phyloP scores from a whole-genome alignment of 371 early-diverging fungal genomes.

The Syncephalastrum monosporum region DNA sequence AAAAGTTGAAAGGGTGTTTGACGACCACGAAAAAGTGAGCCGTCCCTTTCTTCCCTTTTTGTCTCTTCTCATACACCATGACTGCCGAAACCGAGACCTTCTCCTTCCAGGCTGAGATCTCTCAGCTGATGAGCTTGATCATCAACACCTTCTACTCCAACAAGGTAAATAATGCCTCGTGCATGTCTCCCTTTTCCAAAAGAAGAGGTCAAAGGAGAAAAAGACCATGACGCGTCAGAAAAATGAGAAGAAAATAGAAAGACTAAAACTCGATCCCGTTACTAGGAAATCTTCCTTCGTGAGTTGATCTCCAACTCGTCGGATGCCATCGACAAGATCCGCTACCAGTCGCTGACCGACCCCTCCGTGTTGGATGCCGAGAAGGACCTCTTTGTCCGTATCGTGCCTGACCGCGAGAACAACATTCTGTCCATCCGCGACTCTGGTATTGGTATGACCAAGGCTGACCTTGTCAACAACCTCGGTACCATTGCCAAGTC shows the following conservation, averaged over 20 bases:
- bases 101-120: conserved; percentile 92
- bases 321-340: conserved; percentile 87
- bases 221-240: neutral
- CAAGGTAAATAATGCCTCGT: conserved; percentile 30
- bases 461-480: conserved; percentile 76
- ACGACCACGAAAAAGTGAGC: too few relatives aligned
- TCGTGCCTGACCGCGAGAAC: conserved; percentile 61
- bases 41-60: conserved; percentile 15
- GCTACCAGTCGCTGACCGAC: conserved; percentile 59
- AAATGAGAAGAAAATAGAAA: too few relatives aligned
- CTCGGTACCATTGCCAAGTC: conserved; percentile 89
- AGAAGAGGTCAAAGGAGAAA: neutral
- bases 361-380: conserved; percentile 53
- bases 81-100: conserved; percentile 64
- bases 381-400: conserved; percentile 63
- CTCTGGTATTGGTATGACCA: conserved; percentile 91
- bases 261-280: neutral
- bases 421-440: conserved; percentile 74
- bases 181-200: too few relatives aligned
- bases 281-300: conserved; percentile 78
- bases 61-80: conserved; percentile 14
- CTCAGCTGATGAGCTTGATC: conserved; percentile 94
- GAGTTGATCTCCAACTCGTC: conserved; percentile 87
- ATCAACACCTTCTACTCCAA: conserved; percentile 56
- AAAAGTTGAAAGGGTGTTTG: too few relatives aligned